Evolutionary conservation across 306 rosid species (phyloP), one percentile per base, ranked within the genome.

Genomic region (Hippophae gyantsensis): DNA sequence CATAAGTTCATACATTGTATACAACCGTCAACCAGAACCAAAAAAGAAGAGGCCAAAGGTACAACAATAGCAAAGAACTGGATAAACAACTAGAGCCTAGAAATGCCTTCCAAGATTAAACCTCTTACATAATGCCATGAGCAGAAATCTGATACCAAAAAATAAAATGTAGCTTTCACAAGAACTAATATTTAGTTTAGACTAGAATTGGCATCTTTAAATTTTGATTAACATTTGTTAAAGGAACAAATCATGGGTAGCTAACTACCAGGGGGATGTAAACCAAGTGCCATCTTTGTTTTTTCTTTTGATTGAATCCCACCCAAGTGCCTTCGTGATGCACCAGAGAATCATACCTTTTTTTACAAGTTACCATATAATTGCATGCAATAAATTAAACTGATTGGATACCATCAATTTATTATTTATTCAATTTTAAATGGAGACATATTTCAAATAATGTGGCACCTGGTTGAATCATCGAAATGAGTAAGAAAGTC

Each of bases 181-280:
- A 47, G 50, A 47, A 47, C 50, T 9, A 47, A 47, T 47, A 47
- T 9, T 47, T 47, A 32, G 10, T 9, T 47, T 13, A 47, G 50
- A 47, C 50, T 47, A 47, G 50, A 47, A 47, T 47, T 47, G 8
- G 10, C 50, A 47, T 9, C 50, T 47, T 47, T 3, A 13, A 47
- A 7, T 9, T 7, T 47, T 9, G 50, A 10, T 47, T 42, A 55
- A 54, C 41, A 12, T 49, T 48, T 23, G 42, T 52, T 38, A 42
- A 50, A 46, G 69, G 10, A 42, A 65, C 54, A 48, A 53, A 52
- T 32, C 61, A 2, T 6, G 12, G 59, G 27, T 55, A 14, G 41
- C 54, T 46, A 45, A n/a, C 7, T 11, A 46, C 40, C 54, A 46
- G 10, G 54, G 6, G 13, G 40, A 32, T 55, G 27, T 40, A 42